Percentiles rank a stretch among this genome's conserved stretches.
These are phyloP conservation scores for Gamsiella multidivaricata DNA, from an alignment of 192 early-diverging fungal species.

Conservation along the genomic window DNA sequence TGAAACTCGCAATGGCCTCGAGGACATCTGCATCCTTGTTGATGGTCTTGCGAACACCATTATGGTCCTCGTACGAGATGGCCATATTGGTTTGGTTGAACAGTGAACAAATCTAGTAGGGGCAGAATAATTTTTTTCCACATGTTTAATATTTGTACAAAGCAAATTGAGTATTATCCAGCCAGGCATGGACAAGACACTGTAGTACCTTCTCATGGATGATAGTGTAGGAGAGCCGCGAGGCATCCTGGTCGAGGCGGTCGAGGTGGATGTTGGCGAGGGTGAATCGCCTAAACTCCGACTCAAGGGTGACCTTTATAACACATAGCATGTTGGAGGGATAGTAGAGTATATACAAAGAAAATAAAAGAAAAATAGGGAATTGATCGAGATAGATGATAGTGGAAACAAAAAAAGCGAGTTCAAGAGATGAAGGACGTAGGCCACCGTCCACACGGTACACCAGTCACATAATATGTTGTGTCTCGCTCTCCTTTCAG, in stretches of 20 bases:
- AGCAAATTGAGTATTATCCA: not conserved
- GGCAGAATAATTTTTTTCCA: not conserved
- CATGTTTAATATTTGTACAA: not conserved
- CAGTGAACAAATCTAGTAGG: constrained; percentile 23
- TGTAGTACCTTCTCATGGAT: constrained; percentile 29
- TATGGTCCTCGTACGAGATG: constrained; percentile 26
- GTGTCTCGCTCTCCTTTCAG: too few species aligned
- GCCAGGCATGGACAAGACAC: not conserved
- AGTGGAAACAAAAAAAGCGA: too few species aligned
- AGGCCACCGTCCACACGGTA: too few species aligned
- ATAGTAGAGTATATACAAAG: not conserved
- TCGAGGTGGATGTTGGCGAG: constrained; percentile 32
- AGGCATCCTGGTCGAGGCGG: constrained; percentile 16
- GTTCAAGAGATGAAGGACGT: too few species aligned
- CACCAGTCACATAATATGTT: too few species aligned
- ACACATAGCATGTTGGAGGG: constrained; percentile 28
- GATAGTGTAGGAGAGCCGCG: constrained; percentile 21
- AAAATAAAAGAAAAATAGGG: too few species aligned
- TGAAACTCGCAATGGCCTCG: constrained; percentile 23
- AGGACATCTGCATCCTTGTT: constrained; percentile 30
- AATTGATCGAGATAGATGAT: too few species aligned
- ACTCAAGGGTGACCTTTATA: constrained; percentile 32
- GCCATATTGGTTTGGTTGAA: constrained; percentile 35
- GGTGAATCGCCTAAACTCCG: constrained; percentile 45
- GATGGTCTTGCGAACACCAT: constrained; percentile 14